A percentile compares a stretch with the other conserved stretches of the same genome.
These are phyloP conservation scores for Yarrowia porcina DNA, from an alignment of 805 yeast genomes.

Conservation along the genomic window DNA sequence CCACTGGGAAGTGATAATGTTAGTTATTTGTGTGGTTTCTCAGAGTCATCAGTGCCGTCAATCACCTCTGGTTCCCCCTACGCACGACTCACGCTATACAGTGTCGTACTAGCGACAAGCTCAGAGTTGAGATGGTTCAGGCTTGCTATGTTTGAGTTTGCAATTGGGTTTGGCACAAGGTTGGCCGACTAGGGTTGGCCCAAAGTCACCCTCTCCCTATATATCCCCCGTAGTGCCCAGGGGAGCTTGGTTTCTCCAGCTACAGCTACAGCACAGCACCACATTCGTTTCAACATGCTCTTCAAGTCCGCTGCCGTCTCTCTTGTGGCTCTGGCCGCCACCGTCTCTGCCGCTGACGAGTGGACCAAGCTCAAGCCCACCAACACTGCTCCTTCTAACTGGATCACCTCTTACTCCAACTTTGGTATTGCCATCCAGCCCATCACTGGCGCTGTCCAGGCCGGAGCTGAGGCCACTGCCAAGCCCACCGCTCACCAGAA, in stretches of 20 bases:
- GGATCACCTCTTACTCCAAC: slow-evolving; percentile 18
- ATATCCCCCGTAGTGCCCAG: background rate
- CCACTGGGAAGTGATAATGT: background rate
- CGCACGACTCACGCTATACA: background rate
- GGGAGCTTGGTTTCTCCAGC: background rate
- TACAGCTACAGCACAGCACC: slow-evolving; percentile 13
- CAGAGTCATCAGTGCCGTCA: no score
- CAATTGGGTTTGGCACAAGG: background rate
- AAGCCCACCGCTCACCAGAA: slow-evolving; percentile 20
- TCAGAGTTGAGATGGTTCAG: slow-evolving; percentile 3
- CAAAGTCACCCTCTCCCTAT: background rate
- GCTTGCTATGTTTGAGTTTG: background rate
- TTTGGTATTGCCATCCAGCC: slow-evolving; percentile 22
- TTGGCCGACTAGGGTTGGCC: background rate
- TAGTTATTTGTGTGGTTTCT: no score
- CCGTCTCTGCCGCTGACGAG: slow-evolving; percentile 18
- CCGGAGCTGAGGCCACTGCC: slow-evolving; percentile 20
- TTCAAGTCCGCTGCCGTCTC: slow-evolving; percentile 19
- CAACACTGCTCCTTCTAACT: slow-evolving; percentile 4
- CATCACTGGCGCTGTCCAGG: slow-evolving; percentile 17
- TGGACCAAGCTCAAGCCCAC: slow-evolving; percentile 23
- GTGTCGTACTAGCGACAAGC: background rate
- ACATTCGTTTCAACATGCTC: slow-evolving; percentile 12
- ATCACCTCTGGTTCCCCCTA: no score
- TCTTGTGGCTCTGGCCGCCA: slow-evolving; percentile 10